A percentile compares a stretch with the other conserved stretches of the same genome.
Evolutionary conservation across 805 yeast species (phyloP).

Genomic region (Ogataea allantospora): DNA sequence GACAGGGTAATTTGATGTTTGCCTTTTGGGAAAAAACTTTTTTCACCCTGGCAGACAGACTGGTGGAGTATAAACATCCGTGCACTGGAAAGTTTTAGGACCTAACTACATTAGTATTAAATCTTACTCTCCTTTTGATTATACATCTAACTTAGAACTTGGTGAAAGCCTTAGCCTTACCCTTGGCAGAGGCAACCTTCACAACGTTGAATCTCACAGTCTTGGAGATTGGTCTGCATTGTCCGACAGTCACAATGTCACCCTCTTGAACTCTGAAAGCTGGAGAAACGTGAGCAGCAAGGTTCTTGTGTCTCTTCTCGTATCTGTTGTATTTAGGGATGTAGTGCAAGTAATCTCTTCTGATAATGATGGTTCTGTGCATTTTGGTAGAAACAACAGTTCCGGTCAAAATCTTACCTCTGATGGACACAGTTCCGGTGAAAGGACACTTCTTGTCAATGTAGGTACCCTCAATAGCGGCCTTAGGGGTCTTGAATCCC

Average conservation of each 20-base stretch:
- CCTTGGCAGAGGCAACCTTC: constrained; percentile 86
- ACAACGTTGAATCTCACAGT: constrained; percentile 99
- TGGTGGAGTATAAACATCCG: not conserved
- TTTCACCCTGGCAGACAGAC: not conserved
- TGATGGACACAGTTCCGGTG: constrained; percentile 93
- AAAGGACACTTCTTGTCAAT: constrained; percentile 99
- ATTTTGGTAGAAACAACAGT: constrained; percentile 99
- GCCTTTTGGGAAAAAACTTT: constrained; percentile 1
- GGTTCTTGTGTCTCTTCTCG: constrained; percentile 99
- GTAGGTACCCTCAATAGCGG: constrained; percentile 98
- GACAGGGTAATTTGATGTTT: constrained; percentile 10
- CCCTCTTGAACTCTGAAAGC: constrained; percentile 99
- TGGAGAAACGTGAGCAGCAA: constrained; percentile 99
- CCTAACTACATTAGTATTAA: not conserved
- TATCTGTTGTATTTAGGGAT: constrained; percentile 99
- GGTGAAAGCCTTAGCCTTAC: constrained; percentile 91
- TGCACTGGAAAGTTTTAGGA: constrained; percentile 6
- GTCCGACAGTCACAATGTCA: constrained; percentile 99
- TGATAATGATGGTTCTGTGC: constrained; percentile 99
- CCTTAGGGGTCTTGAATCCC: constrained; percentile 99
- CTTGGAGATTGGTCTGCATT: constrained; percentile 99
- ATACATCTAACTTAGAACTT: constrained; percentile 68
- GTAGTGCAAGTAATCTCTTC: constrained; percentile 99
- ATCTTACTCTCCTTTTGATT: constrained; percentile 11
- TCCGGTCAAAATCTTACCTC: constrained; percentile 99